phyloP scores from a whole-genome alignment of 2,329 filamentous ascomycete genomes.

The Hymenoscyphus salicellus region DNA sequence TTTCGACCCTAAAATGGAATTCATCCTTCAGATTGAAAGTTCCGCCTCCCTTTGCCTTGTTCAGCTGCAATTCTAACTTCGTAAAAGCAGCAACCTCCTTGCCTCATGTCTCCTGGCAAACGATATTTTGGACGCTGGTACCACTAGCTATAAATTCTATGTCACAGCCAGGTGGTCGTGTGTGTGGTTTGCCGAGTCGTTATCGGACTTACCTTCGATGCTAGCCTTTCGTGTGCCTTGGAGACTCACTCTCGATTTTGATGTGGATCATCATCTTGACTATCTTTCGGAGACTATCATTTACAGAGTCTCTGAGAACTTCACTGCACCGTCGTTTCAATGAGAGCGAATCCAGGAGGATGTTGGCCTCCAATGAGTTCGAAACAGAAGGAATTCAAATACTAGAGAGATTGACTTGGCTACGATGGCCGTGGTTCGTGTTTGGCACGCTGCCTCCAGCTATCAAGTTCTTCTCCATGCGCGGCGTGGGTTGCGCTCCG shows the following conservation, averaged over 20 bases:
- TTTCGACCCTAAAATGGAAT: background rate
- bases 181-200: constrained; percentile 13
- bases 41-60: background rate
- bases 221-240: constrained; percentile 19
- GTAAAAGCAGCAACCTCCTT: background rate
- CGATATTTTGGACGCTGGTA: constrained; percentile 21
- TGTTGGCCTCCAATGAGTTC: background rate
- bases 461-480: constrained; percentile 17
- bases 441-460: constrained; percentile 9
- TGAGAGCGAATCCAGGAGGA: background rate
- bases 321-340: constrained; percentile 4
- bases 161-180: constrained; percentile 19
- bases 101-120: constrained; percentile 20
- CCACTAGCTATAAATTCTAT: constrained; percentile 22
- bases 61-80: background rate
- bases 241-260: constrained; percentile 15
- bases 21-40: background rate
- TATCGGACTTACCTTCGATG: constrained; percentile 20
- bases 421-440: constrained; percentile 11
- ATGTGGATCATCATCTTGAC: background rate
- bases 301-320: background rate
- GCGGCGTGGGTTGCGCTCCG: constrained; percentile 5
- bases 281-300: background rate
- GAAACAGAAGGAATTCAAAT: constrained; percentile 4
- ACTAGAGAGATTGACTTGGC: constrained; percentile 12